Evolutionary conservation across 2,329 filamentous ascomycete genomes (phyloP), one percentile per base, ranked within the genome.

Genomic region (Diplodia mutila): DNA sequence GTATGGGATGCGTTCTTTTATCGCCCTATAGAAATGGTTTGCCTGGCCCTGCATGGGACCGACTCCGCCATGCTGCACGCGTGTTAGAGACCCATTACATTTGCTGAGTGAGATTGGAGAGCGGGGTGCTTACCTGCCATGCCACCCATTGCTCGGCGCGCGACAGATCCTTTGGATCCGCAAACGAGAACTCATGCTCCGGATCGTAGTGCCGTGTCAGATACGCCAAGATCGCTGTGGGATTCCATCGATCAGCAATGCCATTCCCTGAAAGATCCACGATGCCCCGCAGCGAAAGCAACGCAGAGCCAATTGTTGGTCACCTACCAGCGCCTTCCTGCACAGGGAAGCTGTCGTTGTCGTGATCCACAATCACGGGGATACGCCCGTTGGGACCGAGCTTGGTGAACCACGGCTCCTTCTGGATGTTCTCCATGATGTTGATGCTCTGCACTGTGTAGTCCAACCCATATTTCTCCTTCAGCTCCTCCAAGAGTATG

Each of bases 351-450:
- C 78, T 84, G 67, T 80, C 80, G 69, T 86, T 84, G 76, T 90
- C 87, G 71, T 91, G 88, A 78, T 91, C 88, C 34, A 90, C 84
- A 55, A 91, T 85, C 55, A 85, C 87, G 1, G 88, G 87, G 71
- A 90, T 90, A 18, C 87, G 84, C 3, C 88, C 89, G 76, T 91
- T 91, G 46, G 88, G 88, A 68, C 85, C 85, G 34, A 88, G 74
- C 46, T 85, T 85, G 0, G 84, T 87, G 80, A 86, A 91, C 88
- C 89, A 91, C 1, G 84, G 81, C 80, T 90, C 83, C 76, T 90
- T 90, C 72, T 91, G 89, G 32, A 88, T 84, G 78, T 89, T 88
- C 73, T 87, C 82, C 68, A 73, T 72, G 27, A 78, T 90, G 77
- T 89, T 83, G 75, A 91, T 83, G 67, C 74, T 72, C 72, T 90